Evolutionary conservation across 2,329 filamentous ascomycete genomes (phyloP).

Genomic region (Monosporascus sp.): DNA sequence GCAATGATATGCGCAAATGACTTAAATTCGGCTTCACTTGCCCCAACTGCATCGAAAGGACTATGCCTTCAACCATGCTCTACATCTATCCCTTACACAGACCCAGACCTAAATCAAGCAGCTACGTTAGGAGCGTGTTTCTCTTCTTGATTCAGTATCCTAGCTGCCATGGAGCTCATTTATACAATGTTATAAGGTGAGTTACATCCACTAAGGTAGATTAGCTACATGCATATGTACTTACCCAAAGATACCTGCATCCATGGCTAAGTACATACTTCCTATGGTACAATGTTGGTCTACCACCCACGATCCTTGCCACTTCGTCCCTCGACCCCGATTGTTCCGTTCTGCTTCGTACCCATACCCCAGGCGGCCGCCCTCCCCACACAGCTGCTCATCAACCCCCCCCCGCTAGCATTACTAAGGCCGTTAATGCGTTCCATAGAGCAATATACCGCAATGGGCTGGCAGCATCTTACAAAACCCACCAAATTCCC

Average conservation of each 20-base stretch:
- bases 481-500: slow-evolving; percentile 13
- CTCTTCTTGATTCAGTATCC: not conserved
- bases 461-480: slow-evolving; percentile 17
- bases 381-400: not conserved
- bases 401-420: not conserved
- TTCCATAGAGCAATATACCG: slow-evolving; percentile 18
- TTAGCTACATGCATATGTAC: not conserved
- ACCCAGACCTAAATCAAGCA: not conserved
- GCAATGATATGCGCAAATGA: too few species aligned
- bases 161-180: not conserved
- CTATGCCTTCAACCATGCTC: too few species aligned
- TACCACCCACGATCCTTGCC: too few species aligned
- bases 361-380: not conserved
- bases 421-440: slow-evolving; percentile 8
- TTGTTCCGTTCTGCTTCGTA: not conserved
- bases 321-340: not conserved
- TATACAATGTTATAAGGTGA: not conserved
- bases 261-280: not conserved
- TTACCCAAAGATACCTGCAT: not conserved
- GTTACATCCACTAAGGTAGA: too few species aligned
- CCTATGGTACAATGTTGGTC: too few species aligned
- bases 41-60: too few species aligned
- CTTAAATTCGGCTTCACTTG: too few species aligned
- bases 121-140: not conserved
- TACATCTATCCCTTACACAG: not conserved